phyloP scores from a whole-genome alignment of 306 rosid species.

The Glycine latifolia region DNA sequence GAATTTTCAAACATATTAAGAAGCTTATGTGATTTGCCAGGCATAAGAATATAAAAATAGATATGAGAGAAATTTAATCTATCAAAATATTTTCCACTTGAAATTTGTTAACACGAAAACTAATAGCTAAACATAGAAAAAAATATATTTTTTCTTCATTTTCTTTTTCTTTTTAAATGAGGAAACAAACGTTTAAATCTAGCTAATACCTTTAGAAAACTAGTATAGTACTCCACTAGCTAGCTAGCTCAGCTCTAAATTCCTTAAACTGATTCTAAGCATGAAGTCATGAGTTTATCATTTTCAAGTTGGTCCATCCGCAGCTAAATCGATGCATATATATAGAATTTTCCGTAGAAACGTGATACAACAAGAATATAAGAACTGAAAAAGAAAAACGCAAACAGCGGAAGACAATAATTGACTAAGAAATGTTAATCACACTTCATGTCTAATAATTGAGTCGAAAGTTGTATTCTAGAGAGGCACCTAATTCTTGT shows the following conservation, averaged over 20 bases:
- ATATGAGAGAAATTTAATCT: neutral
- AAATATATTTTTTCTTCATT: neutral
- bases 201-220: neutral
- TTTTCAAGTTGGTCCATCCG: neutral
- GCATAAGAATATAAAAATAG: neutral
- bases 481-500: neutral
- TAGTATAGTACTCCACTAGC: neutral
- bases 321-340: neutral
- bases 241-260: slow-evolving; percentile 5
- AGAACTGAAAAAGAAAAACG: neutral
- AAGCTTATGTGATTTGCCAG: neutral
- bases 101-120: neutral
- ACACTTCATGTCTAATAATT: neutral
- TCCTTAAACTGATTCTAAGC: neutral
- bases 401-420: neutral
- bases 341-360: neutral
- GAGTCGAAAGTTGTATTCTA: neutral
- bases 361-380: neutral
- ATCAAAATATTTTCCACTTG: neutral
- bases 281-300: neutral
- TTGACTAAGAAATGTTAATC: neutral
- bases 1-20: neutral
- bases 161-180: no score
- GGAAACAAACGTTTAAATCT: no score
- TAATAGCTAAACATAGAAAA: neutral